phyloP scores from a whole-genome alignment of 2,329 filamentous ascomycete genomes.

The Alternaria alternata region DNA sequence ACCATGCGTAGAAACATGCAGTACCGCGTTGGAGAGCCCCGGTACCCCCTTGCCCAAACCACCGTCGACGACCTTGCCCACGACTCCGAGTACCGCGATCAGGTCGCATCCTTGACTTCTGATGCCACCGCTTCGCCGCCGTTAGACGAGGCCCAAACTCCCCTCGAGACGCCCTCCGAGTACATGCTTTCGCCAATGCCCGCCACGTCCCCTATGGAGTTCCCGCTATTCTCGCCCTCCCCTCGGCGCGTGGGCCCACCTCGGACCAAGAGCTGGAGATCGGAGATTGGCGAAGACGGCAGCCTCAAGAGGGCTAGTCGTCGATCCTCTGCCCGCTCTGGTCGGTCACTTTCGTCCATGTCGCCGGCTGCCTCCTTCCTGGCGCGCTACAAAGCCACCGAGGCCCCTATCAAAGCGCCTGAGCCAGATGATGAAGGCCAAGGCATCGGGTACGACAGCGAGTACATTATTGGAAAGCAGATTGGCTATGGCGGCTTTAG shows the following conservation, averaged over 20 bases:
- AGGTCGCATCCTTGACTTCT: conserved; percentile 54
- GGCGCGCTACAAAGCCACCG: conserved; percentile 58
- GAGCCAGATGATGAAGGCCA: conserved; percentile 73
- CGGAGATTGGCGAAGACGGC: conserved; percentile 43
- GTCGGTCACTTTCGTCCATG: conserved; percentile 58
- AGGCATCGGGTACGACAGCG: conserved; percentile 65
- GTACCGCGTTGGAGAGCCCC: conserved; percentile 34
- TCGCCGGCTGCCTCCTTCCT: conserved; percentile 67
- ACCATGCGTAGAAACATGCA: conserved; percentile 32
- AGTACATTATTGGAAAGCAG: conserved; percentile 72
- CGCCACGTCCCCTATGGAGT: conserved; percentile 48
- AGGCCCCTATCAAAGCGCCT: conserved; percentile 49
- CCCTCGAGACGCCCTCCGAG: conserved; percentile 44
- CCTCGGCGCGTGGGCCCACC: conserved; percentile 37
- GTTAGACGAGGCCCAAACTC: conserved; percentile 51
- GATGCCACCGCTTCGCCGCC: conserved; percentile 51
- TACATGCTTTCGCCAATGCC: conserved; percentile 47
- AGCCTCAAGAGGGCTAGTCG: conserved; percentile 49
- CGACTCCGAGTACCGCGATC: conserved; percentile 41
- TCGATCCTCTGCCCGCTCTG: conserved; percentile 57
- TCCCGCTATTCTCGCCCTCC: conserved; percentile 39
- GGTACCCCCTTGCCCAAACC: conserved; percentile 48
- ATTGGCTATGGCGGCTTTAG: conserved; percentile 73
- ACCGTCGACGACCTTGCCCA: conserved; percentile 45
- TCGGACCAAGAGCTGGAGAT: conserved; percentile 45